Percentiles rank a stretch among this genome's conserved stretches.
phyloP scores from a whole-genome alignment of 208 protist genomes.

The Strigomonas galati region DNA sequence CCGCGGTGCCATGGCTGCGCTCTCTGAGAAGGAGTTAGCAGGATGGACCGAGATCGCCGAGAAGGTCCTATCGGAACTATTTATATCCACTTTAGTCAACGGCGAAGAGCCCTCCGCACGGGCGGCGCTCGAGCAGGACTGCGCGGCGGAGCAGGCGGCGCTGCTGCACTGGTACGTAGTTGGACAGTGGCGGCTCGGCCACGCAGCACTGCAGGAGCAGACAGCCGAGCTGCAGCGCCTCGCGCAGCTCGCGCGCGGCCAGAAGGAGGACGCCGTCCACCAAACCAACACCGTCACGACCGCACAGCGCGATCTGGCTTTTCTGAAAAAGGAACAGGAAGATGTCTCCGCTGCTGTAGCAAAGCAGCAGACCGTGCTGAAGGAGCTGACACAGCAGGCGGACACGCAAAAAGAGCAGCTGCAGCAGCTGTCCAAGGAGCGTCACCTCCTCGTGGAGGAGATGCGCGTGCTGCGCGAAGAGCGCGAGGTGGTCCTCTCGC shows the following conservation, averaged over 20 bases:
- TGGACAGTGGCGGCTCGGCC: slow-evolving; percentile 2
- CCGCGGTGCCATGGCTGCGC: not conserved
- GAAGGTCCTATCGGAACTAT: slow-evolving; percentile 21
- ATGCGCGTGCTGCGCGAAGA: slow-evolving; percentile 6
- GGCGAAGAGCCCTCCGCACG: slow-evolving; percentile 30
- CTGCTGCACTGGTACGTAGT: slow-evolving; percentile 9
- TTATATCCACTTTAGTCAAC: slow-evolving; percentile 17
- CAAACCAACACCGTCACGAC: not conserved
- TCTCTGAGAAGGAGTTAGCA: slow-evolving; percentile 23
- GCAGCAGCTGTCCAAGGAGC: slow-evolving; percentile 1
- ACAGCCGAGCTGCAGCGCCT: slow-evolving; percentile 12
- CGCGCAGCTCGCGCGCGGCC: slow-evolving; percentile 16
- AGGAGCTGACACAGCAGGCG: not conserved
- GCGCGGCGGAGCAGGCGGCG: not conserved
- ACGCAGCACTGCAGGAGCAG: slow-evolving; percentile 7
- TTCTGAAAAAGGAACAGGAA: not conserved
- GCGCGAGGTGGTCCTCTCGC: not conserved
- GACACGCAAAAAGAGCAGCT: not conserved
- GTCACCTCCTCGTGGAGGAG: slow-evolving; percentile 6
- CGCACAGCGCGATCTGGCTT: not conserved
- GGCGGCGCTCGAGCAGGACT: slow-evolving; percentile 10
- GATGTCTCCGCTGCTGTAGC: not conserved
- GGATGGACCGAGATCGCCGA: slow-evolving; percentile 35
- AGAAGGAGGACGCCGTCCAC: slow-evolving; percentile 4
- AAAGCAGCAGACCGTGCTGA: not conserved